Evolutionary conservation across 768 basidiomycete species (phyloP), one percentile per base, ranked within the genome.

Genomic region (Trametes elegans): DNA sequence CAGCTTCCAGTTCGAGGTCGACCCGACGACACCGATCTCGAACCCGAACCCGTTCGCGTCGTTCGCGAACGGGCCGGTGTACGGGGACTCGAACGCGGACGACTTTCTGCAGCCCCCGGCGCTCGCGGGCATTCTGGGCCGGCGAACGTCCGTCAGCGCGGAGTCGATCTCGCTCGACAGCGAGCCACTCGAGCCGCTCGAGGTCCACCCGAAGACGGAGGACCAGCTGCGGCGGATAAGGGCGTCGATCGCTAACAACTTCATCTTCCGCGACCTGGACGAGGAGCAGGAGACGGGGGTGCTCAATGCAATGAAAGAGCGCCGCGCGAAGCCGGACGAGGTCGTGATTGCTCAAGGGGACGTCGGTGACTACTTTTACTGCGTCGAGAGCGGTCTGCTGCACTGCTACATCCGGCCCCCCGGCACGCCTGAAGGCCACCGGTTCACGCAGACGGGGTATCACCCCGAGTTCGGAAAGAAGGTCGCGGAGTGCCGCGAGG

Each of bases 291-390:
- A 91, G 71, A 83, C 82, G 0, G 93, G 94, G 40, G 96, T 95
- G 18, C 76, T 98, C 21, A 89, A 88, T 51, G 97, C 97, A 23
- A 98, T 99, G 95, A 88, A 88, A 69, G 97, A 99, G 73, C 79
- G 84, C 41, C 76, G 72, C 6, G 84, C 91, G 13, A 73, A 71
- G 27, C 75, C 81, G 58, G 86, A 87, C 58, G 87, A 94, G 61
- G 86, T 95, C n/a, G 87, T 99, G 58, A 98, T 99, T 62, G 83
- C 90, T 45, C 97, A 99, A 71, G 97, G 97, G 42, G 95, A 97
- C 62, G 90, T 92, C 18, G 97, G 97, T 49, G 95, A 98, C 64
- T 94, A 86, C 73, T 98, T 98, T 71, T 99, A 99, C 71, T 91
- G 98, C 49, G 93, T 98, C 60, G 97, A 98, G 73, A 79, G 81